phyloP scores from a whole-genome alignment of 768 basidiomycete species.

The Kwoniella europaea region DNA sequence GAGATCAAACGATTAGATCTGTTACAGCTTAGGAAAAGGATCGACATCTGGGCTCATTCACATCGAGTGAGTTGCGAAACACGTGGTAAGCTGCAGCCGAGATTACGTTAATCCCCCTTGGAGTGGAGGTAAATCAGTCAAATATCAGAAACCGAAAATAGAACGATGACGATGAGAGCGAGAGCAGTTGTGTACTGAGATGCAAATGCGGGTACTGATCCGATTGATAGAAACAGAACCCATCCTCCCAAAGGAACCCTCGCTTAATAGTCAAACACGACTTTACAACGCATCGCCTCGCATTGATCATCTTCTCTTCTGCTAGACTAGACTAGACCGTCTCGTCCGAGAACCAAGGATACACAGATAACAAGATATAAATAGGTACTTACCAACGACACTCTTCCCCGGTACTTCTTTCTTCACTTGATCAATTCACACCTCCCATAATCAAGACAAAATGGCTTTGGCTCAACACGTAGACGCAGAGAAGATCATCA shows the following conservation, averaged over 20 bases:
- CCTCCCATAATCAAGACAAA: slow-evolving; percentile 14
- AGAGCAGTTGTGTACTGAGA: background rate
- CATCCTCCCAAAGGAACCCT: background rate
- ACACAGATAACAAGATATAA: background rate
- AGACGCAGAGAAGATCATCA: slow-evolving; percentile 71
- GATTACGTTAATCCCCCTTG: background rate
- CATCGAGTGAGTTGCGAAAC: too few relatives aligned
- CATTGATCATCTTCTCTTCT: slow-evolving; percentile 2
- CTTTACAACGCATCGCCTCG: slow-evolving; percentile 1
- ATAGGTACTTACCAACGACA: background rate
- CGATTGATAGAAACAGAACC: background rate
- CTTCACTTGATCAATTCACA: background rate
- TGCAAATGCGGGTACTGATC: background rate
- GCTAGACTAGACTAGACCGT: background rate
- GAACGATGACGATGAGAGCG: slow-evolving; percentile 3
- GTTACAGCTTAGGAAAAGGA: too few relatives aligned
- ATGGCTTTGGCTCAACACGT: slow-evolving; percentile 59
- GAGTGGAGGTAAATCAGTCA: background rate
- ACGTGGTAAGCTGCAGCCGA: too few relatives aligned
- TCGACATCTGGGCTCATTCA: too few relatives aligned
- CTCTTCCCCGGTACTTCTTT: background rate
- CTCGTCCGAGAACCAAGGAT: background rate
- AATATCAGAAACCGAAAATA: slow-evolving; percentile 5
- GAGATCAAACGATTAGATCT: too few relatives aligned
- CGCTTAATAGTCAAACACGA: slow-evolving; percentile 7